Percentiles rank a stretch among this genome's conserved stretches.
These are phyloP conservation scores for Penicillium sp. DNA, from an alignment of 2,329 filamentous ascomycete genomes.

Conservation along the genomic window DNA sequence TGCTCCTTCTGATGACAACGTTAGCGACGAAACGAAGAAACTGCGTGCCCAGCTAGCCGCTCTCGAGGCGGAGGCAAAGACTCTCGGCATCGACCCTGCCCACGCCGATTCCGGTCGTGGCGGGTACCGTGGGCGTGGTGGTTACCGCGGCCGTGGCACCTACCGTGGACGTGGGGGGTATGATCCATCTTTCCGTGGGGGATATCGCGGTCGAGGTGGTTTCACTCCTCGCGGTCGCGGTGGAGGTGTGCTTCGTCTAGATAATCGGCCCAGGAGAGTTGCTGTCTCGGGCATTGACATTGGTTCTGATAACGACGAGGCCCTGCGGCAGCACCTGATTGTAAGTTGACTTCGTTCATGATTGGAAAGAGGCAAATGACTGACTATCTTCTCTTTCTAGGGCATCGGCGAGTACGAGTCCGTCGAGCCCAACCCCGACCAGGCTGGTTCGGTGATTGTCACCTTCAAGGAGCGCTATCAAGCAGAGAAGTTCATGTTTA, in stretches of 20 bases:
- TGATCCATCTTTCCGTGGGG: slow-evolving; percentile 23
- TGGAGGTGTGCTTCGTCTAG: slow-evolving; percentile 56
- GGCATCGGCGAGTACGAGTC: slow-evolving; percentile 52
- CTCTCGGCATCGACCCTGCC: slow-evolving; percentile 55
- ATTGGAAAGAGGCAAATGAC: no score
- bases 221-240: slow-evolving; percentile 4
- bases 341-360: slow-evolving; percentile 35
- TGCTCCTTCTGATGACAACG: slow-evolving; percentile 39
- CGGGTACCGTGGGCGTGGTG: slow-evolving; percentile 44
- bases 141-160: slow-evolving; percentile 47
- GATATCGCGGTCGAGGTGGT: slow-evolving; percentile 46
- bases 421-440: slow-evolving; percentile 48
- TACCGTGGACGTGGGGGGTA: slow-evolving; percentile 50
- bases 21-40: slow-evolving; percentile 54
- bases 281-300: slow-evolving; percentile 54
- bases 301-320: slow-evolving; percentile 57
- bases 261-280: slow-evolving; percentile 61
- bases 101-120: slow-evolving; percentile 24
- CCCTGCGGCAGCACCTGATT: slow-evolving; percentile 60
- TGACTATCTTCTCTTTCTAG: slow-evolving; percentile 32
- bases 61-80: slow-evolving; percentile 59
- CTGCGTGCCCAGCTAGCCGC: slow-evolving; percentile 59
- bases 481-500: slow-evolving; percentile 59
- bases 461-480: slow-evolving; percentile 55
- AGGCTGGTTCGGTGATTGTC: slow-evolving; percentile 46